Evolutionary conservation across 2,329 filamentous ascomycete genomes (phyloP).

Genomic region (Pyricularia sp.): DNA sequence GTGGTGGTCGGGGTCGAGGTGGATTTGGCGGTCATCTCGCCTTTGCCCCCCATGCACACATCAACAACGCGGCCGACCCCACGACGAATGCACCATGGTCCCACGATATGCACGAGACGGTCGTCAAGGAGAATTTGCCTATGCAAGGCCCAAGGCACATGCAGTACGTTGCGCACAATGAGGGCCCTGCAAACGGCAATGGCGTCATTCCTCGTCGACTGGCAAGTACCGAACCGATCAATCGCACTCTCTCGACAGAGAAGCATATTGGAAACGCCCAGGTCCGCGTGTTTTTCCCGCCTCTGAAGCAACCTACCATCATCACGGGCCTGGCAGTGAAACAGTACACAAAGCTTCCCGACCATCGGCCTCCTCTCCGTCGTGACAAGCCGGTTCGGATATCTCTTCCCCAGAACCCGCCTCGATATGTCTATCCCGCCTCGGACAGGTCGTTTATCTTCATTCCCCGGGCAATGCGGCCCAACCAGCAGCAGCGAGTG

Average conservation of each 20-base stretch:
- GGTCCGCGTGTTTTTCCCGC: conserved; percentile 67
- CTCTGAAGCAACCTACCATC: conserved; percentile 56
- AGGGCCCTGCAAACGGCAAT: conserved; percentile 41
- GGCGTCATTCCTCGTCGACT: conserved; percentile 42
- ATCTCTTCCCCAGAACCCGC: conserved; percentile 66
- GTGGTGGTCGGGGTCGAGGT: conserved; percentile 47
- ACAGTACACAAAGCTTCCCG: conserved; percentile 85
- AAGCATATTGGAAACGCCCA: conserved; percentile 74
- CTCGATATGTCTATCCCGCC: conserved; percentile 84
- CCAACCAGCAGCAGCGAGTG: conserved; percentile 67
- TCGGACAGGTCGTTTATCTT: conserved; percentile 92
- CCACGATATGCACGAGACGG: conserved; percentile 81
- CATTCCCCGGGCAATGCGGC: conserved; percentile 83
- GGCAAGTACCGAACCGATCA: conserved; percentile 51
- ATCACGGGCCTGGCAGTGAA: conserved; percentile 71
- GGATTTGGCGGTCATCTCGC: conserved; percentile 37
- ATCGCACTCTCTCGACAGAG: conserved; percentile 70
- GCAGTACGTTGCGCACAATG: conserved; percentile 25
- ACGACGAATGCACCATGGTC: conserved; percentile 69
- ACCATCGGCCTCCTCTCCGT: conserved; percentile 84
- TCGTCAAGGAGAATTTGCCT: conserved; percentile 30
- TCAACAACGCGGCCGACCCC: conserved; percentile 30
- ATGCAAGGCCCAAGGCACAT: conserved; percentile 7
- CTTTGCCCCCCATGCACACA: background rate
- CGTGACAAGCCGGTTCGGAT: conserved; percentile 94